Conservation (phyloP, 192 early-diverging fungal genomes). For the Gamsiella multidivaricata region DNA sequence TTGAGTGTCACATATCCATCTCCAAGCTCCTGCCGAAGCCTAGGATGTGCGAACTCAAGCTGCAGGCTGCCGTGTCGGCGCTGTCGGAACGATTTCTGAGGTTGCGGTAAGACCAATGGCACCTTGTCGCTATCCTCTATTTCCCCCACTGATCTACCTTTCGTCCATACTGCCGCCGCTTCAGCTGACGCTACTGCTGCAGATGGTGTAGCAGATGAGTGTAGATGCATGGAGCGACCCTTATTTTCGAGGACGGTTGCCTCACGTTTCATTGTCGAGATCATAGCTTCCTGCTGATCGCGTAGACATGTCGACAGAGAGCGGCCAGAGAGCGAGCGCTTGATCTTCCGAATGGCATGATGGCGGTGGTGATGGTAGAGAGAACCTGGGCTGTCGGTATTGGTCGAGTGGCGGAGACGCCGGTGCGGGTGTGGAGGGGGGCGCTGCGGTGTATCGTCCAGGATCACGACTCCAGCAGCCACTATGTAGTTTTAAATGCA, state of each 20-base stretch:
- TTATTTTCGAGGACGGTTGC: constrained; percentile 43
- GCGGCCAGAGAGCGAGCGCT: constrained; percentile 27
- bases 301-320: constrained; percentile 25
- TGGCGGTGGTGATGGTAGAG: background rate
- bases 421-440: constrained; percentile 13
- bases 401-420: constrained; percentile 24
- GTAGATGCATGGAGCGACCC: too few species aligned
- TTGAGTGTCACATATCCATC: constrained; percentile 34
- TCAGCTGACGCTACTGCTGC: too few species aligned
- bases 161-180: too few species aligned
- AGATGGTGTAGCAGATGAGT: too few species aligned
- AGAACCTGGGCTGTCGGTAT: constrained; percentile 14
- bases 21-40: constrained; percentile 41
- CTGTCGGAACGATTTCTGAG: constrained; percentile 29
- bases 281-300: constrained; percentile 46
- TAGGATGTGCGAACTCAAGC: constrained; percentile 16
- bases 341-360: constrained; percentile 27
- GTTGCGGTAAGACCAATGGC: too few species aligned
- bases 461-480: constrained; percentile 36
- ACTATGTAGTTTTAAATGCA: constrained; percentile 28
- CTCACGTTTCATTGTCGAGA: constrained; percentile 57
- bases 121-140: background rate
- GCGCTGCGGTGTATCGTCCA: constrained; percentile 39
- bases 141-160: too few species aligned
- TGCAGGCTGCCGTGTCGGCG: constrained; percentile 47